Percentiles rank a stretch among this genome's conserved stretches.
Conservation (phyloP, 139 green algal genomes). For the Coelastrella sp. region DNA sequence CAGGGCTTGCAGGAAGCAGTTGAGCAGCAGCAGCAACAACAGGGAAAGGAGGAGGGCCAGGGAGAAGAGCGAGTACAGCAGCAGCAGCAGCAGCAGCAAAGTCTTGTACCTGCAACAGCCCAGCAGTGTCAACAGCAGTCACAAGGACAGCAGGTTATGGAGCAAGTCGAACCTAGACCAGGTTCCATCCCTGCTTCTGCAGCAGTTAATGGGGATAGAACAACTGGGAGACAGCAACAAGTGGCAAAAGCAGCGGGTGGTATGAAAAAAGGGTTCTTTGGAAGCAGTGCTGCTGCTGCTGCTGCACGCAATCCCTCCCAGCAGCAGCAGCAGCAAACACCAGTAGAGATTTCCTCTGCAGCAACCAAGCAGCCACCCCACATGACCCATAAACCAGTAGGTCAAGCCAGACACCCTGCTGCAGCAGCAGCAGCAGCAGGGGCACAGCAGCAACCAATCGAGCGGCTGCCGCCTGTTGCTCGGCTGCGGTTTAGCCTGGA, state of each 20-base stretch:
- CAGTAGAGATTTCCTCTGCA: neutral
- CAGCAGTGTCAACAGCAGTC: neutral
- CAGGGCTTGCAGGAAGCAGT: neutral
- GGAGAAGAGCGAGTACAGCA: neutral
- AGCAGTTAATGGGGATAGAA: too few species aligned
- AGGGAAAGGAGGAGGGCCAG: neutral
- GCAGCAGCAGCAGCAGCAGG: slow-evolving; percentile 37
- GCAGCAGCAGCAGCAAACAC: neutral
- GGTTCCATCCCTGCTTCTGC: too few species aligned
- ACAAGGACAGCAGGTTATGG: neutral
- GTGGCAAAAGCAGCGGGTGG: neutral
- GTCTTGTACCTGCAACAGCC: too few species aligned
- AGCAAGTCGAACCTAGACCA: too few species aligned
- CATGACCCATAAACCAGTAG: neutral
- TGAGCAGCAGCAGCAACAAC: neutral
- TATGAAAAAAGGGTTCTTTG: too few species aligned
- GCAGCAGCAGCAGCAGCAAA: neutral
- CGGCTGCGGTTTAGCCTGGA: slow-evolving; percentile 59
- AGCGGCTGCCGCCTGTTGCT: slow-evolving; percentile 54
- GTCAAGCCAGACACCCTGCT: neutral
- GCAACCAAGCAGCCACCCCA: neutral
- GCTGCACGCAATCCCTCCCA: neutral
- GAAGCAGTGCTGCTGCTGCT: neutral
- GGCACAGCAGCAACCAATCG: neutral
- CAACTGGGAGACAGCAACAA: neutral